Conservation (phyloP, 1,284 basidiomycete species). For the Peniophora sp. region DNA sequence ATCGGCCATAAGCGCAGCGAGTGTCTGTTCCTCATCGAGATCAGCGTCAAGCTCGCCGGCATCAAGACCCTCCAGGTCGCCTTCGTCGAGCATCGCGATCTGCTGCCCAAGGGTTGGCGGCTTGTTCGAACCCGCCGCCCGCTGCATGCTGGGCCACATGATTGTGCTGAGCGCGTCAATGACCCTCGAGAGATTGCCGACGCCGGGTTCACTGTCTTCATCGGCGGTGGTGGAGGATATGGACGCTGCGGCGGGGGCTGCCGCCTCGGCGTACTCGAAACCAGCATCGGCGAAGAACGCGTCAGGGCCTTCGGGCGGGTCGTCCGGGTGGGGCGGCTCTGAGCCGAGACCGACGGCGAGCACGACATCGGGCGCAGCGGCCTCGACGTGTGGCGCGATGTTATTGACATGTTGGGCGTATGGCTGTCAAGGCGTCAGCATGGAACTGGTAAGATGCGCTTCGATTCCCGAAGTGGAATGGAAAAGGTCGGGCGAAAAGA, state of each 20-base stretch:
- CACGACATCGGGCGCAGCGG: conserved; percentile 57
- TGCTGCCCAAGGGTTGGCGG: conserved; percentile 11
- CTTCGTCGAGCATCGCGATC: conserved; percentile 10
- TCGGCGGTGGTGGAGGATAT: conserved; percentile 1
- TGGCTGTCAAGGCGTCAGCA: conserved; percentile 26
- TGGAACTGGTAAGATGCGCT: conserved; percentile 1
- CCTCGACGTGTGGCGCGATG: conserved; percentile 37
- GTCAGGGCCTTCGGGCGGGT: conserved; percentile 48
- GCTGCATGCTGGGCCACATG: conserved; percentile 76
- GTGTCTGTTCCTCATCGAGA: conserved; percentile 20
- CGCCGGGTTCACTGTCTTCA: conserved; percentile 9
- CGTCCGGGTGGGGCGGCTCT: conserved; percentile 13
- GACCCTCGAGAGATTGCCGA: conserved; percentile 58
- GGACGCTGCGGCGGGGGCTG: conserved; percentile 12
- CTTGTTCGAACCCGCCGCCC: conserved; percentile 19
- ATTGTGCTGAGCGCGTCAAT: conserved; percentile 73
- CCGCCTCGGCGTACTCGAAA: conserved; percentile 64
- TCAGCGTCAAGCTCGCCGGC: conserved; percentile 18
- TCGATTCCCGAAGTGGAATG: conserved; percentile 1
- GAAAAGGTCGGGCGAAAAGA: conserved; percentile 7
- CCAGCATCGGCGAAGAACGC: conserved; percentile 56
- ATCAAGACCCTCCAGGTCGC: conserved; percentile 4
- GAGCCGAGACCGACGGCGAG: conserved; percentile 50
- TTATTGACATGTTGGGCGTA: conserved; percentile 44
- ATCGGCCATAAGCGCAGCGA: conserved; percentile 22